Evolutionary conservation across 2,329 filamentous ascomycete genomes (phyloP), one percentile per base, ranked within the genome.

Genomic region (Nothophoma quercina): DNA sequence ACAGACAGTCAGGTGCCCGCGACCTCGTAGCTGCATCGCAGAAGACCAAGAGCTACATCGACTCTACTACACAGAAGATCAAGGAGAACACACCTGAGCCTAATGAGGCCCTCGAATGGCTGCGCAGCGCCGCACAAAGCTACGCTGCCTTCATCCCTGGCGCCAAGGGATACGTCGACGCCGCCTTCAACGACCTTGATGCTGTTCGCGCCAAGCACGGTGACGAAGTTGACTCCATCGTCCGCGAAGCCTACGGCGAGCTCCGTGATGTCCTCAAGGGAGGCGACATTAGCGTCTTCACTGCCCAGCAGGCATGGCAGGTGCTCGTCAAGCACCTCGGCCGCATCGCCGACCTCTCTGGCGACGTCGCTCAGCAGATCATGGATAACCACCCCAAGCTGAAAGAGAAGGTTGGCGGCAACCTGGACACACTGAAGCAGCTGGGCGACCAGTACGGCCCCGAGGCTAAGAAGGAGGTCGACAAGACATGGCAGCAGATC

Each of bases 61-160:
- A 86, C 30, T 78, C 80, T 7, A 82, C 86, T 1, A 81, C 83
- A 26, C 77, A 85, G 59, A 85, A 85, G 67, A 77, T 89, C 5
- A 82, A 87, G 59, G 75, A 86, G 48, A 79, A 81, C 36, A 84
- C 87, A 0, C 88, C 89, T 0, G 81, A 85, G 54, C 81, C 87
- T 12, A 87, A 89, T 57, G 81, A 89, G 71, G 87, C 88, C 1
- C 77, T 90, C 30, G 74, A 82, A 55, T 87, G 83, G 77, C 81
- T 92, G 55, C 85, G 85, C 64, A 77, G 85, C 51, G 85, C 87
- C 10, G 84, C 85, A 22, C 85, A 85, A 67, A 85, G 85, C 19
- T 92, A 92, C 66, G 87, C 88, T 2, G 79, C 78, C 2, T 90
- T 88, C 79, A 83, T 93, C 23, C 89, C 89, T 0, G 89, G 89